These are phyloP conservation scores for Ormosia semicastrata DNA, from an alignment of 306 rosid species.

Conservation along the genomic window DNA sequence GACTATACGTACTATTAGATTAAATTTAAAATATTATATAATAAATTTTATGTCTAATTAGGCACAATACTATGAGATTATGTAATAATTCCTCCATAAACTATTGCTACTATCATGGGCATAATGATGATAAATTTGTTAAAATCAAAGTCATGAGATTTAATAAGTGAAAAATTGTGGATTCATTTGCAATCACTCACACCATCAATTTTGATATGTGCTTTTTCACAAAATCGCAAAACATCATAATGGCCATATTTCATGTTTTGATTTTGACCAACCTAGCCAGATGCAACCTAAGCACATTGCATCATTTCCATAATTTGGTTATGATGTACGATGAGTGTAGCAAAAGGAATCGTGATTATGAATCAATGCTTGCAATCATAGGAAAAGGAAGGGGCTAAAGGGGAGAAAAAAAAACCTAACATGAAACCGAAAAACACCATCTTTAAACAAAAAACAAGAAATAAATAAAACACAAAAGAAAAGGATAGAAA, in stretches of 20 bases:
- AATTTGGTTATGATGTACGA: constrained; percentile 13
- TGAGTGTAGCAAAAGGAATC: constrained; percentile 13
- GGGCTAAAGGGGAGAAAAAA: not conserved
- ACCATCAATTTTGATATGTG: not conserved
- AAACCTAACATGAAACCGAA: not conserved
- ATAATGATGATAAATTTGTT: not conserved
- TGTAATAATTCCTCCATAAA: not conserved
- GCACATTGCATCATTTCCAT: not conserved
- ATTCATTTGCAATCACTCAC: not conserved
- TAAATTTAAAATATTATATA: no score
- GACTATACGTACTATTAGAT: no score
- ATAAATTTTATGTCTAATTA: no score
- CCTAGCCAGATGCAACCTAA: constrained; percentile 54
- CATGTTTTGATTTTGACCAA: constrained; percentile 41
- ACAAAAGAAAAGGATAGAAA: no score
- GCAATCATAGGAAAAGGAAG: not conserved
- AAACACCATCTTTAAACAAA: not conserved
- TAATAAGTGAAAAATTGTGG: constrained; percentile 26
- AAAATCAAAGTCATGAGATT: constrained; percentile 1
- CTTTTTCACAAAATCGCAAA: constrained; percentile 22
- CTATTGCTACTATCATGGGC: not conserved
- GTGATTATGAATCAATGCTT: not conserved
- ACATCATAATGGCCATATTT: constrained; percentile 25
- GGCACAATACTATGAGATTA: no score
- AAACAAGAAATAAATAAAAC: not conserved